Base-by-base conservation (phyloP, 805 yeast species). In the Myxozyma geophila region DNA sequence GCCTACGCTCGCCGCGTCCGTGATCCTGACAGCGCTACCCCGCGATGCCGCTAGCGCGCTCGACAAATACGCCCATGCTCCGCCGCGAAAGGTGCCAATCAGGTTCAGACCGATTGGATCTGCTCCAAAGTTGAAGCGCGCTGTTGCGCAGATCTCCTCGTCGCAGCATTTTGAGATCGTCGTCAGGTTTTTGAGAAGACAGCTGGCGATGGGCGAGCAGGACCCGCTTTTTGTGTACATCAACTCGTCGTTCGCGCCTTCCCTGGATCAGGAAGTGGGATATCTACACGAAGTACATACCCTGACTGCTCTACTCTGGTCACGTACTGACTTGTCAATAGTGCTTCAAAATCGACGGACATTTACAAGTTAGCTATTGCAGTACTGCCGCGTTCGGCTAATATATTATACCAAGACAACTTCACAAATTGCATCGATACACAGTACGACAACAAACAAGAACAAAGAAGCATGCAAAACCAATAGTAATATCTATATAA, bases 81-180 rank as follows among this genome's bases (percentile, higher is more conserved):
- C 68, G n/a, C 35, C 64, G 8, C 67, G 59, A 23, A 73, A 73
- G 44, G 77, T 82, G 13, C 75, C 81, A 1, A 75, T 85, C 17
- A 76, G 86, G 51, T 80, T 85, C 63, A 78, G 79, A 60, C 81
- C 87, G 4, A 81, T 85, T 46, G 88, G 88, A 0, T 81, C 86
- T 0, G 80, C 87, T 0, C 81, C 81, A 0, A 74, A 77, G 1
- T 75, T 85, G 21, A 73, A 72, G n/a, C 83, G 83, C n/a, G 73
- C 75, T 1, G 78, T 80, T 13, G 81, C 81, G 64, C 78, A 74
- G 53, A 82, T 84, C 4, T 74, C 81, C 2, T 72, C 80, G 3
- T 71, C 76, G 23, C 84, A 81, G 70, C 74, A 77, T n/a, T 78
- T 84, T 47, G 75, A 81, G 3, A 80, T 82, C 1, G 74, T 85